Base-by-base conservation (phyloP, 1,284 basidiomycete species). In the Boletus mariae region DNA sequence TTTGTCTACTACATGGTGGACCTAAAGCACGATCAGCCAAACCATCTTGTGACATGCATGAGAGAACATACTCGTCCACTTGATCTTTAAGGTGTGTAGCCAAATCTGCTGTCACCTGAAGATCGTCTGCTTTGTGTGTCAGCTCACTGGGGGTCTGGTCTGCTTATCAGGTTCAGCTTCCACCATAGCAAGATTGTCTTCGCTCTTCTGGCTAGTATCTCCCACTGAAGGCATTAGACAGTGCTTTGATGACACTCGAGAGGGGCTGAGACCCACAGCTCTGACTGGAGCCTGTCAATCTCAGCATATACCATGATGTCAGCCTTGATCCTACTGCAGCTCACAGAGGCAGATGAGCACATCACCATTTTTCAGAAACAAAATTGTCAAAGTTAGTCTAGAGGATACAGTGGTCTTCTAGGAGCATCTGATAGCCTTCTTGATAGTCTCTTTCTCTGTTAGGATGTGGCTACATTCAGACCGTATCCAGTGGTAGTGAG, bases 1-100 rank as follows among this genome's bases (percentile, higher is more conserved):
- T 57, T 87, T 90, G 62, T 98, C 96, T 4, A 91, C 90, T 4
- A 92, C 87, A 71, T 97, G 93, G 25, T 87, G 86, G 61, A 90
- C 66, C 92, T 94, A 46, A 7, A 38, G 23, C 8, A 2, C 1
- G 11, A 44, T 25, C 31, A 46, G 44, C n/a, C 25, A 1, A 3
- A 4, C 9, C 43, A 42, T 45, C 37, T 23, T 25, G 38, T 28
- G 31, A 41, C 37, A 45, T 23, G 13, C 3, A 11, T 15, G 44
- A 46, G n/a, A 26, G 2, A 4, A 55, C 51, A 73, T 70, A 93
- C 89, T 98, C 96, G 65, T 99, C 96, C 1, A 98, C 77, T 71
- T 97, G 88, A 65, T 98, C 96, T n/a, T n/a, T n/a, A n/a, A n/a
- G n/a, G n/a, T n/a, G n/a, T 4, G 74, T 78, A 2, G 87, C 86